Conservation (phyloP, 768 basidiomycete genomes). For the Pulveroboletus sp. region DNA sequence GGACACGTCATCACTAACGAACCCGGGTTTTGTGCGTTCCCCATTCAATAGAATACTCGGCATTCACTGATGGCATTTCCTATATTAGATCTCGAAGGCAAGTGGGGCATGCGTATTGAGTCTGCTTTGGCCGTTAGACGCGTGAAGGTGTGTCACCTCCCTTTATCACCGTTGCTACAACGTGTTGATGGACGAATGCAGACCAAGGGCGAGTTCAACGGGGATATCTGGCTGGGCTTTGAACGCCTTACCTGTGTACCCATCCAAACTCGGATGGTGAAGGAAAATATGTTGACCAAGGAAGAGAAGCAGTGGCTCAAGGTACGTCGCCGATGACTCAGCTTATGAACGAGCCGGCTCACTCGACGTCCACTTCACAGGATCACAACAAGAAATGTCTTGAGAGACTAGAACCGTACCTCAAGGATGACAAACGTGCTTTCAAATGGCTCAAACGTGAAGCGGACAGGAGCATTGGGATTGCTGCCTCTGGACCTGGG, state of each 20-base stretch:
- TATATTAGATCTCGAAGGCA: constrained; percentile 60
- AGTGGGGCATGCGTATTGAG: constrained; percentile 92
- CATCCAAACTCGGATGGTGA: constrained; percentile 87
- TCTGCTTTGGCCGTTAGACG: constrained; percentile 73
- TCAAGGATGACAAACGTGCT: constrained; percentile 78
- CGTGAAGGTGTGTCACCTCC: constrained; percentile 36
- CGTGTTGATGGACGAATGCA: constrained; percentile 26
- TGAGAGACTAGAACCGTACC: constrained; percentile 55
- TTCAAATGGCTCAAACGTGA: constrained; percentile 77
- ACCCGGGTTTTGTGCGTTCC: constrained; percentile 79
- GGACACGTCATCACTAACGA: constrained; percentile 94
- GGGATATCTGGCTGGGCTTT: constrained; percentile 81
- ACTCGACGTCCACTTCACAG: constrained; percentile 32
- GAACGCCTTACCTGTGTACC: constrained; percentile 93
- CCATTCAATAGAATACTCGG: constrained; percentile 6
- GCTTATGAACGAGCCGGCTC: background rate
- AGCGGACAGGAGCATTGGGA: constrained; percentile 68
- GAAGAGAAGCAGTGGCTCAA: constrained; percentile 87
- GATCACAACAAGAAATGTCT: constrained; percentile 78
- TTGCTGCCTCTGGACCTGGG: constrained; percentile 57
- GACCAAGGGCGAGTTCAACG: constrained; percentile 70
- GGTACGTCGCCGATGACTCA: constrained; percentile 35
- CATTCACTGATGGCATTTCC: constrained; percentile 10
- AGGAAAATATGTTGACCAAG: constrained; percentile 75
- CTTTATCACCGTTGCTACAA: constrained; percentile 1